Base-by-base conservation (phyloP, 441 rosid species). In the Populus trichocarpa region DNA sequence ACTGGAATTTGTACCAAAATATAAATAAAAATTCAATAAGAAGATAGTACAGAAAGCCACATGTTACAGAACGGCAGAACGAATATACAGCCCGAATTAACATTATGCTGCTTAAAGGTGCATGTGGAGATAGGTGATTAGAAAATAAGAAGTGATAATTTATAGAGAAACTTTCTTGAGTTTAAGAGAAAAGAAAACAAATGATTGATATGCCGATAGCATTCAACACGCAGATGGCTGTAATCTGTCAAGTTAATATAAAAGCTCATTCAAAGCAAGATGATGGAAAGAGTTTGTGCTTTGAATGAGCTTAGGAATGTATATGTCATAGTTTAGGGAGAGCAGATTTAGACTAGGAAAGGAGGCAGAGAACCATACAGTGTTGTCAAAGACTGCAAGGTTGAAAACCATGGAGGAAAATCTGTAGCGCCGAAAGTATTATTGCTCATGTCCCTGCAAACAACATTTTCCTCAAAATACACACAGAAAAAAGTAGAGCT, bases 361-460 rank as follows among this genome's bases (percentile, higher is more conserved):
- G 30, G 42, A 32, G 30, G 12, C 67, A 71, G n/a, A 68, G 79
- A 68, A 28, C 35, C 88, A 20, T 93, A 96, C 98, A 94, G 71
- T 79, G 97, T 86, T 84, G 93, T 84, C 70, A 94, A 83, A 40
- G 90, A 81, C 38, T 4, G 26, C 32, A 89, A 84, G 8, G 82
- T 72, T 53, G 85, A 69, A 67, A 90, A 59, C 98, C 95, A 95
- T 5, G 85, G 20, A 59, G 98, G 95, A 79, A 93, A 46, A 2
- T 67, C 75, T 38, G 96, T 67, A 22, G 69, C 16, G 11, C 79
- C 79, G 71, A 95, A 90, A 67, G 78, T 79, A 57, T 94, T 96
- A 76, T 93, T 93, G 85, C 99, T 94, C 77, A 93, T 40, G 81
- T 90, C 98, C 87, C 99, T 96, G 89, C 77, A 82, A n/a, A 61